These are phyloP conservation scores for Rhodotorula diobovata DNA, from an alignment of 768 basidiomycete genomes.

Conservation along the genomic window DNA sequence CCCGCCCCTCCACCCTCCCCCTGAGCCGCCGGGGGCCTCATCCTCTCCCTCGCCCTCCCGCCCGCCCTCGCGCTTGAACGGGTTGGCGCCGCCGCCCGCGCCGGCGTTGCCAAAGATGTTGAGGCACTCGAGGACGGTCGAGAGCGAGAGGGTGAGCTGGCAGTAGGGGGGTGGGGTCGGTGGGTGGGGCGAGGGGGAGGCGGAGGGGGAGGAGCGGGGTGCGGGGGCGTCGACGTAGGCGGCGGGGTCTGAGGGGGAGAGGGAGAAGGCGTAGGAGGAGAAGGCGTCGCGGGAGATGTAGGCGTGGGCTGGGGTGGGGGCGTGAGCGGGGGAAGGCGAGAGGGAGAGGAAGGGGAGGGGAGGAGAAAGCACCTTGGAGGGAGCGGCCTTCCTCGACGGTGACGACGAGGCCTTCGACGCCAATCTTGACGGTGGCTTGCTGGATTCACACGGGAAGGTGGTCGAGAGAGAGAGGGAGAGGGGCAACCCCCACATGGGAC, in stretches of 20 bases:
- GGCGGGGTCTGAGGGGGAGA: conserved; percentile 46
- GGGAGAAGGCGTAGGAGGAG: conserved; percentile 67
- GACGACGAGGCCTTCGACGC: conserved; percentile 65
- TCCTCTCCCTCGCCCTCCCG: conserved; percentile 18
- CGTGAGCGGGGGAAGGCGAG: neutral
- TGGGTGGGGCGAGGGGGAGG: conserved; percentile 41
- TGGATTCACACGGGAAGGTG: conserved; percentile 38
- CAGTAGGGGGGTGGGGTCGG: conserved; percentile 19
- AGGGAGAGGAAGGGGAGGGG: neutral
- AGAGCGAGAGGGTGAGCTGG: conserved; percentile 74
- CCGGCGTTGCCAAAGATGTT: conserved; percentile 85
- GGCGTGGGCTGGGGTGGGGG: conserved; percentile 61
- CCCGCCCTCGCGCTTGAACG: conserved; percentile 20
- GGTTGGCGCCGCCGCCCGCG: conserved; percentile 21
- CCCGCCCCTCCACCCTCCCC: conserved; percentile 5
- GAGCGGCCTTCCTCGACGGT: conserved; percentile 80
- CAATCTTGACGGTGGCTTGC: conserved; percentile 68
- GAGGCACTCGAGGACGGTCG: conserved; percentile 78
- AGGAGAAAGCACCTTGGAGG: conserved; percentile 60
- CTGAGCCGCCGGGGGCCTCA: conserved; percentile 9
- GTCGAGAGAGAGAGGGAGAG: neutral
- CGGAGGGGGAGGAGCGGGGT: conserved; percentile 48
- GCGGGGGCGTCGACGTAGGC: conserved; percentile 43
- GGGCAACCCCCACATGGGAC: neutral
- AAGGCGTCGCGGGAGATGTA: conserved; percentile 75